Evolutionary conservation across 2,329 filamentous ascomycete species (phyloP).

Genomic region (Xylaria sp.): DNA sequence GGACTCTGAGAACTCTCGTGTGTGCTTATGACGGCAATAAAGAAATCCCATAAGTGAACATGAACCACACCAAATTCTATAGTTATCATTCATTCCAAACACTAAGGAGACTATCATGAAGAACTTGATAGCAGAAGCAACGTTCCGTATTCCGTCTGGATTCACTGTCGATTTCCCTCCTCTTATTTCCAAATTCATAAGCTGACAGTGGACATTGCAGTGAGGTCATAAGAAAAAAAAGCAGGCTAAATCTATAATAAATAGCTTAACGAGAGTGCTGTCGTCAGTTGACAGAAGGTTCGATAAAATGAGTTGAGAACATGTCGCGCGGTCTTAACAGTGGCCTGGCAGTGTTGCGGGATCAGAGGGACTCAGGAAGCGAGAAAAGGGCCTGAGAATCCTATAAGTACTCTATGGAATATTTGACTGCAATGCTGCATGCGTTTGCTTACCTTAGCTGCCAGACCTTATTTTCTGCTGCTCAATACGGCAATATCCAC

Average conservation of each 20-base stretch:
- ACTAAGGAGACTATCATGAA: neutral
- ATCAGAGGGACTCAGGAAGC: neutral
- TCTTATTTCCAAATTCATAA: neutral
- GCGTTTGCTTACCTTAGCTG: neutral
- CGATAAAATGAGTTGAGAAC: neutral
- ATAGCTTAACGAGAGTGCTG: neutral
- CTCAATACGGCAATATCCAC: neutral
- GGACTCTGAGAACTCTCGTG: neutral
- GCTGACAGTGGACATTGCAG: neutral
- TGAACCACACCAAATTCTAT: neutral
- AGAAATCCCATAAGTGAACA: neutral
- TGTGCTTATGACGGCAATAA: neutral
- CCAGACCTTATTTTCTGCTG: neutral
- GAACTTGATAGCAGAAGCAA: neutral
- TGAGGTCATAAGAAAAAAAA: neutral
- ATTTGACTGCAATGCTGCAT: no score
- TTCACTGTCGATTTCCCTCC: conserved; percentile 23
- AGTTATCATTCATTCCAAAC: neutral
- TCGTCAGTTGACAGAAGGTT: neutral
- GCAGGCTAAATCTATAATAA: neutral
- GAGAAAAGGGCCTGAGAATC: neutral
- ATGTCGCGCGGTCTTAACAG: neutral
- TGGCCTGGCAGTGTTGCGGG: neutral
- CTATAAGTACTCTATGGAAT: neutral
- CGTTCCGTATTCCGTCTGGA: conserved; percentile 21